Base-by-base conservation (phyloP, 768 basidiomycete genomes). In the Amanita pseudoporphyria region DNA sequence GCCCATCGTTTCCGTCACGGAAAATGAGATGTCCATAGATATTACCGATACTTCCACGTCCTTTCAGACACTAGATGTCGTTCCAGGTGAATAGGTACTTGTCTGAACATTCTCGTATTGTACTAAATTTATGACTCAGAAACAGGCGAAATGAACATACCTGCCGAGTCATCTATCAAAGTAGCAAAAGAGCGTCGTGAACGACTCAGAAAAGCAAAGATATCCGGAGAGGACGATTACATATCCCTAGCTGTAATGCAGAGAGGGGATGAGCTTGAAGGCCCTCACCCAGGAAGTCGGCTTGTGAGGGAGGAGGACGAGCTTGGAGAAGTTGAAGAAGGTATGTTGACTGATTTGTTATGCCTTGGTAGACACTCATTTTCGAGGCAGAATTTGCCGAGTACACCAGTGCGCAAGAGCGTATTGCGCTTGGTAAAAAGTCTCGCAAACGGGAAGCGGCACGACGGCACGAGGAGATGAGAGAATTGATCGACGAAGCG, bases 221-320 rank as follows among this genome's bases (percentile, higher is more conserved):
- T 65, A 7, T 57, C 69, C 7, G 67, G 60, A n/a, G 71, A 67
- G 47, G 82, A 86, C 36, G 89, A 91, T 26, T 93, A 76, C 55
- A 86, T 93, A 19, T 88, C 90, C 0, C 64, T 93, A 13, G 80
- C 85, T 16, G 74, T 92, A 3, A 69, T 78, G 0, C 79, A 73
- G 52, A 71, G 70, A 40, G 66, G 67, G 16, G 77, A 84, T 31
- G 64, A 67, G 31, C 62, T 73, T 7, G 71, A 77, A 55, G 88
- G 88, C 0, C 89, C 89, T 6, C 88, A 91, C 69, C 90, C 89
- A 6, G 84, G 84, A 56, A 90, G 87, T 60, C 77, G 90, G 7
- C 66, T 93, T 22, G 60, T 87, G 65, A 71, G 90, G 43, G 90
- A 93, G 64, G 90, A 93, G 35, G 90, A 93, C 62, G 87, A 93